Base-by-base conservation (phyloP, 768 basidiomycete species). In the Amanita inopinata region DNA sequence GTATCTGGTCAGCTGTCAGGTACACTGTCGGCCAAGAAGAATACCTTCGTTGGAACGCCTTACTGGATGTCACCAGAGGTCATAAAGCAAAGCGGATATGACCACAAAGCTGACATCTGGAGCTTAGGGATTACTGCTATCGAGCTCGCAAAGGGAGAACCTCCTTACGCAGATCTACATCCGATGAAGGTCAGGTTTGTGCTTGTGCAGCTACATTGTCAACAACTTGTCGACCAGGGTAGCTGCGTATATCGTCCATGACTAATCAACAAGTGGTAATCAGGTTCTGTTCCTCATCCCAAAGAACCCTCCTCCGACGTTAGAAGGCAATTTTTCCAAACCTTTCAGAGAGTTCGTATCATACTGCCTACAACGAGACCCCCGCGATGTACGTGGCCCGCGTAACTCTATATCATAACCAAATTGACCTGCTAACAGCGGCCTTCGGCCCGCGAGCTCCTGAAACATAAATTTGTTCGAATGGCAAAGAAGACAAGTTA, bases 61-160 rank as follows among this genome's bases (percentile, higher is more conserved):
- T 99, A 98, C 58, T 99, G 96, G 96, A 99, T 99, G 96, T 91
- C 90, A 5, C 96, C 96, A 4, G 96, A 99, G 58, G 93, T 98
- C 17, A 99, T 99, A 69, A 98, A 98, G 60, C 96, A 99, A 64
- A 94, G 91, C 44, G 96, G 96, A 3, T 99, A 99, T 62, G 96
- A 98, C 55, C 86, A 93, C 60, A 98, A 97, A 58, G 96, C 96
- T 11, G 96, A 99, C 61, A 97, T 99, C 37, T 99, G 96, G 96
- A 90, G 86, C 61, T 65, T 99, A 49, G 96, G 94, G 10, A 94
- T 94, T 53, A 99, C 96, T 5, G 88, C 91, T 22, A 97, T 98
- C 51, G 96, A 99, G 60, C 70, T 99, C 53, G 96, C 96, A 1
- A 93, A 85, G 61, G 94, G 94, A 20, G 94, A 98, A 58, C 96